These are phyloP conservation scores for Phytophthora tubulina DNA, from an alignment of 352 stramenopile genomes.

Conservation along the genomic window DNA sequence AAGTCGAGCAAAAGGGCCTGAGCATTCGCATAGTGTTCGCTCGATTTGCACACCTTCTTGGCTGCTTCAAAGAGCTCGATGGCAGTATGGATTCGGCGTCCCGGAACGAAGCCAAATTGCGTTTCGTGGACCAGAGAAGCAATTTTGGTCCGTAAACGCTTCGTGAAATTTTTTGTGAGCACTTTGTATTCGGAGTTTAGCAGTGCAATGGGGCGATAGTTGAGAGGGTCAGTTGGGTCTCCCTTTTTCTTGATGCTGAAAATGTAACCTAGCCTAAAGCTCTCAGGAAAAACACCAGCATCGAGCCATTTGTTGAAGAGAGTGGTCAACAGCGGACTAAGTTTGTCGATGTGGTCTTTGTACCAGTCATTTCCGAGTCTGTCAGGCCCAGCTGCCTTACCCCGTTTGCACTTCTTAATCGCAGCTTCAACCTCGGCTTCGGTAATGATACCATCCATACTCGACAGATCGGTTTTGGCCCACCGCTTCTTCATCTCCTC, in stretches of 20 bases:
- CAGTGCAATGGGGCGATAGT: conserved; percentile 7
- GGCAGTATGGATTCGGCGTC: neutral
- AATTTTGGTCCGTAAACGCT: neutral
- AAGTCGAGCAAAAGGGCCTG: conserved; percentile 15
- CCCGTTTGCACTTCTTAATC: neutral
- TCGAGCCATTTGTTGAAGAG: too few relatives aligned
- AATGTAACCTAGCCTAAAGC: too few relatives aligned
- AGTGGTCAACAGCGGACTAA: too few relatives aligned
- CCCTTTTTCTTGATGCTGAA: too few relatives aligned
- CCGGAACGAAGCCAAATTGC: conserved; percentile 18
- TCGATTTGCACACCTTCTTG: neutral
- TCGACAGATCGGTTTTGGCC: neutral
- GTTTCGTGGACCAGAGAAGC: neutral
- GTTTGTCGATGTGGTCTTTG: too few relatives aligned
- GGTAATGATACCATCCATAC: neutral
- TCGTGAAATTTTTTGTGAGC: neutral
- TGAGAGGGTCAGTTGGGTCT: neutral
- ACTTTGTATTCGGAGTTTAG: conserved; percentile 28
- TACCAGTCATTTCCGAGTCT: neutral
- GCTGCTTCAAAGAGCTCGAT: neutral
- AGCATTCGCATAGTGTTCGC: neutral
- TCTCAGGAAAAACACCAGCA: too few relatives aligned
- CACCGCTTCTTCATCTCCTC: too few relatives aligned
- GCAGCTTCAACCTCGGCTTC: neutral
- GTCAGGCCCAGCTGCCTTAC: conserved; percentile 4